Percentiles rank a stretch among this genome's conserved stretches.
Evolutionary conservation across 495 filamentous ascomycete species (phyloP).

Genomic region (Darksidea phi): DNA sequence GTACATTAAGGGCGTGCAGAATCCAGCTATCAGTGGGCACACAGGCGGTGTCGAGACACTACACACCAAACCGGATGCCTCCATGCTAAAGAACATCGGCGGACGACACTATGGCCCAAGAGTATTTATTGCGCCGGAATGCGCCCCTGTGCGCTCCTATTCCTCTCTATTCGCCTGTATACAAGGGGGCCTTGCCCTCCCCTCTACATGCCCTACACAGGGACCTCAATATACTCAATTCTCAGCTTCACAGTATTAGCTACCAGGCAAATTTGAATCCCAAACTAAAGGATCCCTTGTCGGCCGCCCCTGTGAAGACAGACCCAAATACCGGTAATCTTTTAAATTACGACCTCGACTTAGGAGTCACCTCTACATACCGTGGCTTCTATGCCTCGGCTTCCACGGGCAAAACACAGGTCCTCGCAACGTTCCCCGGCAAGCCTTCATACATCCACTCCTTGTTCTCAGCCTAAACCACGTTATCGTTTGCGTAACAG

Average conservation of each 20-base stretch:
- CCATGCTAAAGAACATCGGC: conserved; percentile 58
- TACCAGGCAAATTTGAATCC: conserved; percentile 63
- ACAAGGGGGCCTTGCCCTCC: too few species aligned
- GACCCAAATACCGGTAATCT: conserved; percentile 71
- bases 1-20: conserved; percentile 6
- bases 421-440: conserved; percentile 64
- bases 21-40: conserved; percentile 13
- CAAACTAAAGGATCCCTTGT: conserved; percentile 59
- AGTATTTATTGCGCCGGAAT: too few species aligned
- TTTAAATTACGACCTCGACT: conserved; percentile 71
- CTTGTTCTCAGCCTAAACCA: conserved; percentile 64
- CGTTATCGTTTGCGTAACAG: conserved; percentile 66
- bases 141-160: too few species aligned
- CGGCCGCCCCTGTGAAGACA: conserved; percentile 65
- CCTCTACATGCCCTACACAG: too few species aligned
- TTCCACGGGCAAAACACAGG: conserved; percentile 61
- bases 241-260: too few species aligned
- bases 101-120: conserved; percentile 68
- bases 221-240: too few species aligned
- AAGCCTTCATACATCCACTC: conserved; percentile 70
- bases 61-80: conserved; percentile 61
- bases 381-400: conserved; percentile 63
- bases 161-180: too few species aligned
- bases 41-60: conserved; percentile 48
- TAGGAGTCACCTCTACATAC: conserved; percentile 54